phyloP scores from a whole-genome alignment of 305 asterid species.

The Euphrasia arctica region DNA sequence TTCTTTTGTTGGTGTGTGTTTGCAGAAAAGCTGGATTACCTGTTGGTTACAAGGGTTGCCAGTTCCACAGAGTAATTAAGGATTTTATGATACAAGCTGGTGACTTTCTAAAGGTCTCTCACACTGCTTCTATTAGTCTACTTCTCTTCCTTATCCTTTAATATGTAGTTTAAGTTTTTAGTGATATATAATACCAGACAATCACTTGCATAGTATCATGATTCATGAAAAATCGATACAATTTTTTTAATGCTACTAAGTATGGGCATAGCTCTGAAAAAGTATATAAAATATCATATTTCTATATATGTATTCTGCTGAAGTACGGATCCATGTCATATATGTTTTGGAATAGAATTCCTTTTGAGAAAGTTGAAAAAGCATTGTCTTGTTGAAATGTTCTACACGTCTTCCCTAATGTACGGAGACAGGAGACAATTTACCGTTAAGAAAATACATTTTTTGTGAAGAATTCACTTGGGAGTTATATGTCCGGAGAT shows the following conservation, averaged over 20 bases:
- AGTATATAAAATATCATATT: no score
- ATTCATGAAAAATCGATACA: neutral
- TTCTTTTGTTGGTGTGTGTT: slow-evolving; percentile 28
- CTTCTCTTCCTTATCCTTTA: slow-evolving; percentile 11
- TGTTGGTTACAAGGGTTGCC: slow-evolving; percentile 88
- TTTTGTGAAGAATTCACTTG: neutral
- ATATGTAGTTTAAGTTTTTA: slow-evolving; percentile 9
- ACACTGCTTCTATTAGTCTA: slow-evolving; percentile 20
- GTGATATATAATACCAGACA: neutral
- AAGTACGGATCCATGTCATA: no score
- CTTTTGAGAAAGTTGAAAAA: no score
- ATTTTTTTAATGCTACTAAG: no score
- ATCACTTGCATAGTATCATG: neutral
- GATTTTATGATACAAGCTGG: slow-evolving; percentile 99
- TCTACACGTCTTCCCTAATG: neutral
- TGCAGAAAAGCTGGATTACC: slow-evolving; percentile 91
- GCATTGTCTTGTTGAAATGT: no score
- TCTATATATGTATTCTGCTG: neutral
- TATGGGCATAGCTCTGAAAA: no score
- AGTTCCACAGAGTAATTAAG: slow-evolving; percentile 92
- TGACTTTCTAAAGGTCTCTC: slow-evolving; percentile 82
- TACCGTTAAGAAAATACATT: neutral
- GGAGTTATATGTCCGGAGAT: neutral
- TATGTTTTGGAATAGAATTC: no score
- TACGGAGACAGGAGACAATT: neutral